Conservation (phyloP, 1,284 basidiomycete genomes). For the Trametes versicolor region DNA sequence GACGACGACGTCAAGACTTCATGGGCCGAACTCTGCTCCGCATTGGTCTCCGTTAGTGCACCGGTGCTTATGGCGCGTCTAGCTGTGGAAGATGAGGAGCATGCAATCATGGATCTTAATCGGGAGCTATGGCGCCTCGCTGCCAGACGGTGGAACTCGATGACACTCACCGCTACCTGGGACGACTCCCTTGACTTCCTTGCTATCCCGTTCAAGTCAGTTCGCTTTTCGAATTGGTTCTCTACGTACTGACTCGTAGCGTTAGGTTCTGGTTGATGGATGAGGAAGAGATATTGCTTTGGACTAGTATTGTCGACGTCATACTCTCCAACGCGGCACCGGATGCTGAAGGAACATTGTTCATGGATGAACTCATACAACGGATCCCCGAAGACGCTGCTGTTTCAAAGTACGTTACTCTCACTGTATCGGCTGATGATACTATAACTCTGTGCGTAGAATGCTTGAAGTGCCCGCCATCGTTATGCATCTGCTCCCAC, state of each 20-base stretch:
- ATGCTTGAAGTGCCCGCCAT: slow-evolving; percentile 10
- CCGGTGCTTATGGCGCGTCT: slow-evolving; percentile 40
- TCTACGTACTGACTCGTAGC: not conserved
- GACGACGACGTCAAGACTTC: slow-evolving; percentile 47
- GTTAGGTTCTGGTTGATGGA: slow-evolving; percentile 28
- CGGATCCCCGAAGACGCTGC: not conserved
- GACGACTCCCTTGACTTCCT: slow-evolving; percentile 54
- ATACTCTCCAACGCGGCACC: slow-evolving; percentile 13
- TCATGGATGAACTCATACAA: slow-evolving; percentile 23
- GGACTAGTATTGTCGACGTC: slow-evolving; percentile 25
- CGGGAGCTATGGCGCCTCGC: slow-evolving; percentile 45
- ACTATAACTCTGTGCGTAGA: not conserved
- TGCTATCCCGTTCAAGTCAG: slow-evolving; percentile 56
- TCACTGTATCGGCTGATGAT: too few relatives aligned
- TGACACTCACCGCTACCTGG: slow-evolving; percentile 40
- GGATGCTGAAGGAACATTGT: not conserved
- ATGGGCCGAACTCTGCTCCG: slow-evolving; percentile 58
- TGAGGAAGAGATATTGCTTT: slow-evolving; percentile 23
- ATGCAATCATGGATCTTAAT: slow-evolving; percentile 20
- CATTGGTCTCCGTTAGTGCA: slow-evolving; percentile 48
- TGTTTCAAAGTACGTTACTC: slow-evolving; percentile 11
- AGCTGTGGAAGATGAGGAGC: slow-evolving; percentile 20
- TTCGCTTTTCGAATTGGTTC: slow-evolving; percentile 1
- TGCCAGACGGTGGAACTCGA: slow-evolving; percentile 36
- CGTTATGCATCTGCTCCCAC: slow-evolving; percentile 17